These are phyloP conservation scores for Mycosphaerella arachidis DNA, from an alignment of 2,329 filamentous ascomycete genomes.

Conservation along the genomic window DNA sequence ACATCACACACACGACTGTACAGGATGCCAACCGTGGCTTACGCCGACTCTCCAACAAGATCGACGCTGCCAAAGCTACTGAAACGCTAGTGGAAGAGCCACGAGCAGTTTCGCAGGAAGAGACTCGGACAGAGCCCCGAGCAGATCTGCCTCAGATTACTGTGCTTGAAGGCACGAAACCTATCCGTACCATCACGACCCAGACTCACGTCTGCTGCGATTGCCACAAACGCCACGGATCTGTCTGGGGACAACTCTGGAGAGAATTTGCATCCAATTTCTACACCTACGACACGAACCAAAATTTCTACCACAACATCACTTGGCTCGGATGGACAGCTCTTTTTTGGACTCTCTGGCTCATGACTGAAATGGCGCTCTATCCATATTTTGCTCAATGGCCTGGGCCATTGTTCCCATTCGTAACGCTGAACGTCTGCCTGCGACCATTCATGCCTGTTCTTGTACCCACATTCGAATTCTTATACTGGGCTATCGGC, in stretches of 20 bases:
- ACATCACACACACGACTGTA: constrained; percentile 39
- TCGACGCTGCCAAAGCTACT: constrained; percentile 30
- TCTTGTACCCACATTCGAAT: not conserved
- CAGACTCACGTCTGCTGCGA: constrained; percentile 14
- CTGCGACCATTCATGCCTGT: constrained; percentile 36
- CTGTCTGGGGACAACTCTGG: constrained; percentile 29
- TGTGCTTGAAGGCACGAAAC: not conserved
- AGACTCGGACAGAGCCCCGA: not conserved
- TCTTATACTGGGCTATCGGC: not conserved
- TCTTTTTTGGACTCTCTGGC: constrained; percentile 45
- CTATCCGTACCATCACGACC: not conserved
- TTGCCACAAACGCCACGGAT: constrained; percentile 25
- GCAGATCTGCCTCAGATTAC: not conserved
- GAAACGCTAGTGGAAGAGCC: not conserved
- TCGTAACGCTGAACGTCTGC: constrained; percentile 53
- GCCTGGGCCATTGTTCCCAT: constrained; percentile 52
- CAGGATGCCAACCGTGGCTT: constrained; percentile 43
- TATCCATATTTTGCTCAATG: constrained; percentile 47
- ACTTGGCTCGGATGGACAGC: constrained; percentile 40
- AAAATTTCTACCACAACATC: constrained; percentile 28
- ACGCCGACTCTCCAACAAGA: constrained; percentile 37
- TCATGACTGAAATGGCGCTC: constrained; percentile 32
- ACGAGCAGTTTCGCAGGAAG: not conserved
- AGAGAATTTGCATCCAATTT: constrained; percentile 28
- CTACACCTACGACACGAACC: constrained; percentile 22